Percentiles rank a stretch among this genome's conserved stretches.
phyloP scores from a whole-genome alignment of 371 early-diverging fungal genomes.

The Smittium culicis region DNA sequence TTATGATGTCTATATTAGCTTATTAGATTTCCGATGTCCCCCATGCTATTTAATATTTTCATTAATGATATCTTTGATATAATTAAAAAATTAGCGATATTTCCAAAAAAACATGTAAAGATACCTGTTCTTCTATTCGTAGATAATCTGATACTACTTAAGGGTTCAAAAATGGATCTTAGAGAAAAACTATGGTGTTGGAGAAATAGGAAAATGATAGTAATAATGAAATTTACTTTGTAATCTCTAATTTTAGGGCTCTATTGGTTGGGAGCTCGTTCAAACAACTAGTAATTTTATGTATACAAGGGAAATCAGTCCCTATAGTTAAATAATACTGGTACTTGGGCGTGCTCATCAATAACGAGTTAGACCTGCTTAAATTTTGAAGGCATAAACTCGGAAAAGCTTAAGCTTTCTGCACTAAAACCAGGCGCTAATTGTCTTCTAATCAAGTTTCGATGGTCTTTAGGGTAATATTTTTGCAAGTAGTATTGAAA shows the following conservation, averaged over 20 bases:
- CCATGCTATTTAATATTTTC: conserved; percentile 4
- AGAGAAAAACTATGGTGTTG: background rate
- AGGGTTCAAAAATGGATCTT: background rate
- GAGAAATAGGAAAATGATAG: background rate
- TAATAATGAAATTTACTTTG: background rate
- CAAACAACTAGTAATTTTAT: background rate
- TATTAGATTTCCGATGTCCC: conserved; percentile 1
- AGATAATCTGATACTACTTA: background rate
- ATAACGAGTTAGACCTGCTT: background rate
- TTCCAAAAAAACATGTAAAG: background rate
- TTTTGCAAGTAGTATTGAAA: background rate
- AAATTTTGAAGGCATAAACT: background rate
- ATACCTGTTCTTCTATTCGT: background rate
- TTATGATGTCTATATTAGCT: too few relatives aligned
- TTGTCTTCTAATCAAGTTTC: background rate
- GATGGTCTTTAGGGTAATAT: background rate
- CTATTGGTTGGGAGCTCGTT: background rate
- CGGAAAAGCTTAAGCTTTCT: background rate
- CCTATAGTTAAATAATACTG: background rate
- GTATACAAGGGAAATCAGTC: background rate
- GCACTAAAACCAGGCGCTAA: background rate
- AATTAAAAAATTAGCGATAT: background rate
- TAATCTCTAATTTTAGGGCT: background rate
- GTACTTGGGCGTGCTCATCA: background rate
- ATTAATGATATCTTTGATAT: conserved; percentile 3